A percentile compares a stretch with the other conserved stretches of the same genome.
These are phyloP conservation scores for Trichoderma polysporum DNA, from an alignment of 2,329 filamentous ascomycete genomes.

Conservation along the genomic window DNA sequence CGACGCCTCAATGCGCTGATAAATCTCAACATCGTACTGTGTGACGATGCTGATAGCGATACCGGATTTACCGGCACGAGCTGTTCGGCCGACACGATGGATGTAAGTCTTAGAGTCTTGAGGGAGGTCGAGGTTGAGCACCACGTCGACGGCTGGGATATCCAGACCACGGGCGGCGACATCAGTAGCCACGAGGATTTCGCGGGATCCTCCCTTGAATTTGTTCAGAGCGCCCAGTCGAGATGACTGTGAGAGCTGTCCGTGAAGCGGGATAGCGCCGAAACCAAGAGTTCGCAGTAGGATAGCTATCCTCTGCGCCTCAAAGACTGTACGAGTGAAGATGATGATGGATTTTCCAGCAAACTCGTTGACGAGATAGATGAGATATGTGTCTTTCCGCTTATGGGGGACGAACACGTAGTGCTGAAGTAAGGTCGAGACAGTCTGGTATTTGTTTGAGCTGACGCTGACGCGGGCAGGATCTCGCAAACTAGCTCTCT, in stretches of 20 bases:
- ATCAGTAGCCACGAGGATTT: slow-evolving; percentile 90
- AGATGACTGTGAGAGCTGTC: slow-evolving; percentile 82
- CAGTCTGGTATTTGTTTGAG: slow-evolving; percentile 84
- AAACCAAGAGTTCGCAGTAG: slow-evolving; percentile 83
- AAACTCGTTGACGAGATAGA: slow-evolving; percentile 83
- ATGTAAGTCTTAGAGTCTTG: slow-evolving; percentile 88
- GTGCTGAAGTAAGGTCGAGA: slow-evolving; percentile 81
- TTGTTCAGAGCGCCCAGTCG: slow-evolving; percentile 87
- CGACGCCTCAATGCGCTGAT: slow-evolving; percentile 76
- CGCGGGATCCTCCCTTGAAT: slow-evolving; percentile 75
- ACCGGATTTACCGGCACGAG: slow-evolving; percentile 81
- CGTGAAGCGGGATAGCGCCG: slow-evolving; percentile 87
- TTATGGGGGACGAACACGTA: slow-evolving; percentile 84
- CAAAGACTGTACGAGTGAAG: slow-evolving; percentile 89
- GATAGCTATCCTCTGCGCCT: slow-evolving; percentile 82
- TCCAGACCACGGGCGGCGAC: slow-evolving; percentile 92
- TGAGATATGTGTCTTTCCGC: slow-evolving; percentile 86
- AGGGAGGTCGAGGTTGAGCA: slow-evolving; percentile 83
- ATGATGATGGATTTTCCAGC: slow-evolving; percentile 84
- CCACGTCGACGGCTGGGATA: slow-evolving; percentile 86
- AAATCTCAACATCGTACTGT: slow-evolving; percentile 84
- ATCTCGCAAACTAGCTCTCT: slow-evolving; percentile 83
- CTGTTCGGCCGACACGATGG: slow-evolving; percentile 84
- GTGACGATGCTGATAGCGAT: slow-evolving; percentile 79
- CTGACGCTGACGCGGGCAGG: slow-evolving; percentile 81